phyloP scores from a whole-genome alignment of 371 early-diverging fungal genomes.

The Spraguea lophii region DNA sequence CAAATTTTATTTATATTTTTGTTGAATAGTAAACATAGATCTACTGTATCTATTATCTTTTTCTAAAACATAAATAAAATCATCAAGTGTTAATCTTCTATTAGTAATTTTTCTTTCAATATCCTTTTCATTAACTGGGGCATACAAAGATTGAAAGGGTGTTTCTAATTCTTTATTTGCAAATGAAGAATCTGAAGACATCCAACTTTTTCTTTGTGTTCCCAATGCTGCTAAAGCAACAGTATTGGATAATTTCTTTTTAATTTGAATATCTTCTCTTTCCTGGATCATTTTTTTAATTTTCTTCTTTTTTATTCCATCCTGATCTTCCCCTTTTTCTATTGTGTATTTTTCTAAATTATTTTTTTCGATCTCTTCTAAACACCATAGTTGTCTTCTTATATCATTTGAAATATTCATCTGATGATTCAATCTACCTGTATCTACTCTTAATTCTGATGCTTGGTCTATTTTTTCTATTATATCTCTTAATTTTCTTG shows the following conservation, averaged over 20 bases:
- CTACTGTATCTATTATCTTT: constrained; percentile 47
- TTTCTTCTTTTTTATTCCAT: constrained; percentile 33
- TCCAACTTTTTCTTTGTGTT: constrained; percentile 44
- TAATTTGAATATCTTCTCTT: constrained; percentile 46
- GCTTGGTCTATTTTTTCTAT: constrained; percentile 41
- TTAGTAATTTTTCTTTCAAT: constrained; percentile 31
- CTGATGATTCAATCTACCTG: constrained; percentile 13
- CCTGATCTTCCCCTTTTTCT: constrained; percentile 38
- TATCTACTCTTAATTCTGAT: constrained; percentile 37
- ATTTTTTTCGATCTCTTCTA: constrained; percentile 45
- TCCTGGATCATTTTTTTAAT: constrained; percentile 43
- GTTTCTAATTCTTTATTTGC: constrained; percentile 30
- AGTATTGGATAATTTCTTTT: constrained; percentile 43
- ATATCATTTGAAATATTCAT: constrained; percentile 44
- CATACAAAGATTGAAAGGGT: constrained; percentile 37
- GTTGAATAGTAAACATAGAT: constrained; percentile 44
- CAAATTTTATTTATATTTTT: constrained; percentile 35
- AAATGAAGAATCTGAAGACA: constrained; percentile 16
- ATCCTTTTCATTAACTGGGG: constrained; percentile 40
- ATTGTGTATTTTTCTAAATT: constrained; percentile 40
- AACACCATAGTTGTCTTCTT: constrained; percentile 45
- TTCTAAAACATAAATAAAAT: constrained; percentile 43
- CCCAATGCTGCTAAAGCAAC: constrained; percentile 47
- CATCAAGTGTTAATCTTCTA: constrained; percentile 40
- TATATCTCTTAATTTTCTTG: constrained; percentile 41